A percentile compares a stretch with the other conserved stretches of the same genome.
Conservation (phyloP, 1,284 basidiomycete genomes). For the Cryptococcus floricola region DNA sequence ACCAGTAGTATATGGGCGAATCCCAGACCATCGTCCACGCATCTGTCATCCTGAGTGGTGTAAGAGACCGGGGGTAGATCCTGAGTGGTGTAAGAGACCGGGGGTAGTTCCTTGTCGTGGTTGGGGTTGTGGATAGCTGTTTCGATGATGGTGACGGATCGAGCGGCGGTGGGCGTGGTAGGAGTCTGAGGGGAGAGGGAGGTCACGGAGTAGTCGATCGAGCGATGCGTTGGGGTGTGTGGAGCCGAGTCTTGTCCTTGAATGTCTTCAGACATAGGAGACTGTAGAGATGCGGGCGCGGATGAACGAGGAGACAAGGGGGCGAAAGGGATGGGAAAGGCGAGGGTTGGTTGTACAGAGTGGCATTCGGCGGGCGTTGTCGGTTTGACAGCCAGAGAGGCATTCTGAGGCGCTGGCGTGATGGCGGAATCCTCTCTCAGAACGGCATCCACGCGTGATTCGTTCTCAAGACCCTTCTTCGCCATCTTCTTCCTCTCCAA, state of each 20-base stretch:
- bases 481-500: not conserved
- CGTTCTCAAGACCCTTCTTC: not conserved
- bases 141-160: not conserved
- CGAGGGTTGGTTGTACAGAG: too few relatives aligned
- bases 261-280: too few relatives aligned
- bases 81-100: not conserved
- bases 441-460: not conserved
- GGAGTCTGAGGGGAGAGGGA: not conserved
- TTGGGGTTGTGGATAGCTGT: not conserved
- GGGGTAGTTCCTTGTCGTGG: not conserved
- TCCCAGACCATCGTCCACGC: not conserved
- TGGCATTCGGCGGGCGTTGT: too few relatives aligned
- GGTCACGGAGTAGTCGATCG: not conserved
- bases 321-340: too few relatives aligned
- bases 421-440: not conserved
- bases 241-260: too few relatives aligned
- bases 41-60: not conserved
- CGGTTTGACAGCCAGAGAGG: not conserved
- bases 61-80: not conserved
- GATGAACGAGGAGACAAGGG: too few relatives aligned
- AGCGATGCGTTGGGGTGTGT: too few relatives aligned
- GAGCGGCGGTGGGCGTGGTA: not conserved
- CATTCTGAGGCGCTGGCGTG: not conserved
- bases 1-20: not conserved
- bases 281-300: too few relatives aligned